Conservation (phyloP, 2,329 filamentous ascomycete species). For the Aspergillus quadricinctus region DNA sequence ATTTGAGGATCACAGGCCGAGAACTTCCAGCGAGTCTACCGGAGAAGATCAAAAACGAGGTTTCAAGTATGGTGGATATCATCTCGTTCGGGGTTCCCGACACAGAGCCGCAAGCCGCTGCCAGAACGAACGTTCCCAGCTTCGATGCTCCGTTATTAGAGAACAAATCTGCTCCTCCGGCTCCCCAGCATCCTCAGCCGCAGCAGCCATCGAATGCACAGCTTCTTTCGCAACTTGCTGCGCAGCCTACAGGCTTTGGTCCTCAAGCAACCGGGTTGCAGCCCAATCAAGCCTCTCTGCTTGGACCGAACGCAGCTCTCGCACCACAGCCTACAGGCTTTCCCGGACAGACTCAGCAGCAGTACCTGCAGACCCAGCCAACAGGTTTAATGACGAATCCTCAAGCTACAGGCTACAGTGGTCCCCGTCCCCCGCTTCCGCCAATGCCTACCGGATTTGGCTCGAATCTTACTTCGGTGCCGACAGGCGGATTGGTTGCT, state of each 20-base stretch:
- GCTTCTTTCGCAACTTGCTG: slow-evolving; percentile 54
- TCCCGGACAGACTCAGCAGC: slow-evolving; percentile 43
- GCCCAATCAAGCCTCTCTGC: slow-evolving; percentile 48
- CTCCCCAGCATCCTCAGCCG: slow-evolving; percentile 62
- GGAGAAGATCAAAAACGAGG: slow-evolving; percentile 88
- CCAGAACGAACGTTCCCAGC: slow-evolving; percentile 63
- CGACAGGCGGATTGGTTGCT: slow-evolving; percentile 79
- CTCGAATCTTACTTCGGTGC: slow-evolving; percentile 54
- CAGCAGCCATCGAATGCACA: slow-evolving; percentile 67
- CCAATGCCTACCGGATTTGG: slow-evolving; percentile 75
- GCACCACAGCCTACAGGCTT: slow-evolving; percentile 40
- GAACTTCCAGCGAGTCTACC: slow-evolving; percentile 69
- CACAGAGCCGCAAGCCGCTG: slow-evolving; percentile 53
- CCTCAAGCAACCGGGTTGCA: slow-evolving; percentile 66
- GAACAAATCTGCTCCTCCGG: slow-evolving; percentile 47
- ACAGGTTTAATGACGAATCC: slow-evolving; percentile 69
- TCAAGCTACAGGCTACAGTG: slow-evolving; percentile 74
- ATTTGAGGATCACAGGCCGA: slow-evolving; percentile 84
- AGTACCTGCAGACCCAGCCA: slow-evolving; percentile 61
- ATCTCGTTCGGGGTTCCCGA: slow-evolving; percentile 92
- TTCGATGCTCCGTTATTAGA: slow-evolving; percentile 57
- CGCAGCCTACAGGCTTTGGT: slow-evolving; percentile 48
- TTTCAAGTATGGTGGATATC: slow-evolving; percentile 99
- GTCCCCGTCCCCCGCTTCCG: slow-evolving; percentile 73
- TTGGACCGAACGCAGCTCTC: slow-evolving; percentile 35